A percentile compares a stretch with the other conserved stretches of the same genome.
These are phyloP conservation scores for Mycena amicta DNA, from an alignment of 768 basidiomycete genomes.

Conservation along the genomic window DNA sequence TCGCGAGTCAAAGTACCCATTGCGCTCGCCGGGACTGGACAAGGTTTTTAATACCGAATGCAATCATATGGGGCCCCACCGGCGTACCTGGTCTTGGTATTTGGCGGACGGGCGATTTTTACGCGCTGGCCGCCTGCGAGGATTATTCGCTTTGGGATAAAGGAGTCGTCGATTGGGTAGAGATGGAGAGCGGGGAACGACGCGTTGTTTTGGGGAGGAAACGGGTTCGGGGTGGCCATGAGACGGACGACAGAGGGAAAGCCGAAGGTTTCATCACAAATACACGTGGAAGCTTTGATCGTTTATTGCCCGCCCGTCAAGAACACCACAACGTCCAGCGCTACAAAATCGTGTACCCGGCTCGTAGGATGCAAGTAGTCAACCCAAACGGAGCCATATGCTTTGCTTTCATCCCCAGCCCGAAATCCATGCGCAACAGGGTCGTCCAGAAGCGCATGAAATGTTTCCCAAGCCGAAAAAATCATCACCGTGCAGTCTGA, in stretches of 20 bases:
- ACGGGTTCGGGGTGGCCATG: slow-evolving; percentile 9
- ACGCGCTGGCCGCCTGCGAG: slow-evolving; percentile 67
- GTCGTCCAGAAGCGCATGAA: slow-evolving; percentile 40
- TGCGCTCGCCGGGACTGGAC: slow-evolving; percentile 88
- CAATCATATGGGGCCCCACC: too few species aligned
- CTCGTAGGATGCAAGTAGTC: slow-evolving; percentile 43
- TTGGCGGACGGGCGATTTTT: slow-evolving; percentile 95
- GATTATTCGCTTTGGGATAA: slow-evolving; percentile 92
- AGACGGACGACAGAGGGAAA: background rate
- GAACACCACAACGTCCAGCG: slow-evolving; percentile 33
- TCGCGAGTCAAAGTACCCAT: slow-evolving; percentile 97
- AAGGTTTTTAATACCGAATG: too few species aligned
- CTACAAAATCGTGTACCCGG: slow-evolving; percentile 38
- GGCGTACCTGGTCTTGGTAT: slow-evolving; percentile 93
- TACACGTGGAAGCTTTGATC: background rate
- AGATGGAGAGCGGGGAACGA: slow-evolving; percentile 55
- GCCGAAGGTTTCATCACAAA: background rate
- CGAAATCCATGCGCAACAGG: slow-evolving; percentile 35
- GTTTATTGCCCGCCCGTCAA: slow-evolving; percentile 6
- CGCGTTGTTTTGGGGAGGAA: slow-evolving; percentile 9
- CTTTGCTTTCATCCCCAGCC: slow-evolving; percentile 24
- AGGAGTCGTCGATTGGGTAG: slow-evolving; percentile 93
- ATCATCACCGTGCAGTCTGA: slow-evolving; percentile 38
- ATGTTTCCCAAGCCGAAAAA: slow-evolving; percentile 42
- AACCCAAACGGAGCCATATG: slow-evolving; percentile 35